Evolutionary conservation across 805 yeast species (phyloP), one percentile per base, ranked within the genome.

Genomic region (Saturnispora serradocipensis): DNA sequence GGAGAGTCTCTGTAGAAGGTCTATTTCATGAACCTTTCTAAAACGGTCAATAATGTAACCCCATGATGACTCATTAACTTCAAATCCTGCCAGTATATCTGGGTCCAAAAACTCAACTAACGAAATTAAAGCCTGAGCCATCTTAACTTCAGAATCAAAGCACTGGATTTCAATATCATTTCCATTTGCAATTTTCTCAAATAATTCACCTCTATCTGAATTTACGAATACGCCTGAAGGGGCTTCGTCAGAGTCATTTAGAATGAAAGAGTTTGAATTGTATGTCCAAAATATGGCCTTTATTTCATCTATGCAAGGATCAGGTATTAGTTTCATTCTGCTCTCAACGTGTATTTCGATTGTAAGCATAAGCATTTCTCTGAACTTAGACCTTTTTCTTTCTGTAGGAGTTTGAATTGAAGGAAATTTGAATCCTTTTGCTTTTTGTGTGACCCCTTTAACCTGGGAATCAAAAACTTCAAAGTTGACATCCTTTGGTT

Each of bases 31-130:
- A 2, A 61, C 66, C 0, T 53, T 54, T 16, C 70, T 63, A 51
- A 77, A 74, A 45, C 99, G 65, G 49, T 86, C 93, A 25, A 86
- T 73, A 0, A 90, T 49, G 60, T 86, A 93, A 0, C 99, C 98
- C 98, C 98, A 91, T 0, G 97, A 87, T 0, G 77, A 59, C 0
- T 82, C 69, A 56, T 88, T 86, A 5, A 88, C 75, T 60, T 93
- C 99, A 63, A 77, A 93, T 0, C 97, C 98, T 0, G 87, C 75
- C 5, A 93, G 61, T 30, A 93, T 79, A 63, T 93, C 99, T 0
- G 98, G 97, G 61, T 93, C 98, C 48, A 80, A 72, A 2, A 70
- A 58, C 18, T 80, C 75, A 0, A 87, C 81, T 15, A 84, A 56
- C 1, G 74, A 72, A 0, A 81, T 67, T 8, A 91, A 67, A 5